Evolutionary conservation across 192 early-diverging fungal species (phyloP).

Genomic region (Coemansia reversa): DNA sequence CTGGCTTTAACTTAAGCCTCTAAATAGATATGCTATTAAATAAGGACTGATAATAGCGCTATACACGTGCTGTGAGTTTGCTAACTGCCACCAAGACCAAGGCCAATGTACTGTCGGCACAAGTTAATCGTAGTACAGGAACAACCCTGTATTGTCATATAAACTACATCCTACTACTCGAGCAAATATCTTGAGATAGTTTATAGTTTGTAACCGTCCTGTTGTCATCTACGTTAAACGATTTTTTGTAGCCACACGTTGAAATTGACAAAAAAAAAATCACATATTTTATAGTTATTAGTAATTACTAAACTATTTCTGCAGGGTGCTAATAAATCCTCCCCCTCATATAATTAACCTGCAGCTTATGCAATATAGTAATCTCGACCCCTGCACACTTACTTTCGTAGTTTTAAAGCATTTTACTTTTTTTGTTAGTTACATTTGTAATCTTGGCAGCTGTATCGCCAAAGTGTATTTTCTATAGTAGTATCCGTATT

Average conservation of each 20-base stretch:
- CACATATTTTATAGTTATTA: not conserved
- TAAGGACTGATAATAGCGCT: not conserved
- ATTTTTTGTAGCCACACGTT: not conserved
- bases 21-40: not conserved
- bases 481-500: not conserved
- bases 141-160: not conserved
- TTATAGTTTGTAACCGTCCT: not conserved
- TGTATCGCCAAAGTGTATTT: not conserved
- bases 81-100: not conserved
- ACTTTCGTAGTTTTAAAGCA: not conserved
- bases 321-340: not conserved
- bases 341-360: not conserved
- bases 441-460: not conserved
- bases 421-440: not conserved
- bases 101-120: not conserved
- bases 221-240: not conserved
- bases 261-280: not conserved
- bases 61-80: not conserved
- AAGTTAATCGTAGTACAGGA: not conserved
- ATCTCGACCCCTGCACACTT: not conserved
- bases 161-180: not conserved
- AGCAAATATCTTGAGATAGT: not conserved
- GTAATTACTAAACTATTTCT: not conserved
- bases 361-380: slow-evolving; percentile 4
- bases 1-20: not conserved